Evolutionary conservation across 768 basidiomycete species (phyloP).

Genomic region (Pluteus cervinus): DNA sequence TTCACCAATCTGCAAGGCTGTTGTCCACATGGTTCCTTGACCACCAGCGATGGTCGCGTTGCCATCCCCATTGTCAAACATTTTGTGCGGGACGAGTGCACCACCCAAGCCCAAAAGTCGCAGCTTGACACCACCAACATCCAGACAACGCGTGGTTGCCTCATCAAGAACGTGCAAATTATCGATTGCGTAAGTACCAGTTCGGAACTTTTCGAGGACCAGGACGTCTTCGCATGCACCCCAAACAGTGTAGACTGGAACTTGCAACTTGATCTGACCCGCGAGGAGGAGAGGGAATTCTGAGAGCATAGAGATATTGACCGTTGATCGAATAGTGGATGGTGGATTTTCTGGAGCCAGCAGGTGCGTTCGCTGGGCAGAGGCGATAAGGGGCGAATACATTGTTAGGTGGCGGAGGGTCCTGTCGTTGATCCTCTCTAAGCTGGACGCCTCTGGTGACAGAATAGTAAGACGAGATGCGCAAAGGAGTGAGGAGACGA

Average conservation of each 20-base stretch:
- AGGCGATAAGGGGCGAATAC: constrained; percentile 91
- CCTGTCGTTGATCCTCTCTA: constrained; percentile 90
- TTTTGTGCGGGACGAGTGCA: constrained; percentile 90
- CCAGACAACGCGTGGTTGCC: constrained; percentile 87
- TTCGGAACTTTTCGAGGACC: constrained; percentile 89
- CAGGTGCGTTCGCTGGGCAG: constrained; percentile 75
- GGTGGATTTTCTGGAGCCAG: constrained; percentile 67
- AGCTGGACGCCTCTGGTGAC: constrained; percentile 60
- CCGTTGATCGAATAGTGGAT: constrained; percentile 62
- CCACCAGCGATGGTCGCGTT: constrained; percentile 97
- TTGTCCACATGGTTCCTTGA: constrained; percentile 98
- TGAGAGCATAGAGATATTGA: constrained; percentile 76
- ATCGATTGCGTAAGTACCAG: constrained; percentile 73
- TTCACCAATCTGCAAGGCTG: constrained; percentile 94
- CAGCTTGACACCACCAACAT: constrained; percentile 90
- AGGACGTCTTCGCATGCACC: constrained; percentile 96
- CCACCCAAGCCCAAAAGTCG: constrained; percentile 95
- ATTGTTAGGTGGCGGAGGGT: constrained; percentile 93
- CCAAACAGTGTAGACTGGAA: constrained; percentile 96
- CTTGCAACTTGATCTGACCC: constrained; percentile 83
- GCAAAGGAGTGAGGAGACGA: constrained; percentile 13
- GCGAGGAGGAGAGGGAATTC: constrained; percentile 91
- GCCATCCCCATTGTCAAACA: constrained; percentile 93
- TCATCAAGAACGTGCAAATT: constrained; percentile 94
- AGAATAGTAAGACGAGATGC: constrained; percentile 1